phyloP scores from a whole-genome alignment of 169 alveolate species.

The Cryptosporidium parvum region DNA sequence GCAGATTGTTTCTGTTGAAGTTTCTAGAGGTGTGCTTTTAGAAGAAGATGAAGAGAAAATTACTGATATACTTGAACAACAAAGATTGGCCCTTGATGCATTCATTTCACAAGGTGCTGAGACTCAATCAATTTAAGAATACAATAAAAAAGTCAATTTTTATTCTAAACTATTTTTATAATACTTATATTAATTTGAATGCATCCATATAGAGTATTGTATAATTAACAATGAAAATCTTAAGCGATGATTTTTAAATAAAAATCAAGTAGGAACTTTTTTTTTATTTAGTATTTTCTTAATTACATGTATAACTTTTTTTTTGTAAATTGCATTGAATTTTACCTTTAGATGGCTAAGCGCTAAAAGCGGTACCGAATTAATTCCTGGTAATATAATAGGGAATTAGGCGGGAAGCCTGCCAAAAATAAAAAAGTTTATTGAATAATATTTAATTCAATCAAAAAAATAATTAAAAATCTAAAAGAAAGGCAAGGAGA shows the following conservation, averaged over 20 bases:
- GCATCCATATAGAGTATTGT: not conserved
- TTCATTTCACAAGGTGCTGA: slow-evolving; percentile 72
- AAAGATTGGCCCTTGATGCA: slow-evolving; percentile 74
- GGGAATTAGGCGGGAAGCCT: not conserved
- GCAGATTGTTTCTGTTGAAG: slow-evolving; percentile 71
- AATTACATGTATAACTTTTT: not conserved
- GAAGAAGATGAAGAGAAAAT: slow-evolving; percentile 74
- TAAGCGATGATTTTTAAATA: not conserved
- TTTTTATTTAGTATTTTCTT: not conserved
- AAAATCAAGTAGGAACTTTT: not conserved
- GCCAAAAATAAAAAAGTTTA: not conserved
- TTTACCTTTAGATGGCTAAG: not conserved
- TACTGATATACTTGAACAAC: slow-evolving; percentile 74
- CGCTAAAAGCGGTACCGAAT: slow-evolving; percentile 13
- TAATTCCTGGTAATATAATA: not conserved
- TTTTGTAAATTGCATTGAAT: no score
- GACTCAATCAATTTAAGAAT: slow-evolving; percentile 44
- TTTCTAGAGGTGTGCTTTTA: slow-evolving; percentile 73
- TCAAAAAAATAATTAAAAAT: no score
- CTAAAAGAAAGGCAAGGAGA: not conserved
- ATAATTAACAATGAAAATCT: not conserved
- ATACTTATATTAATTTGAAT: not conserved
- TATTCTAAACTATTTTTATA: not conserved
- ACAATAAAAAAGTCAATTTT: not conserved
- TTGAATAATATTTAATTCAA: not conserved